Conservation (phyloP, 495 filamentous ascomycete species). For the Rostrohypoxylon terebratum region DNA sequence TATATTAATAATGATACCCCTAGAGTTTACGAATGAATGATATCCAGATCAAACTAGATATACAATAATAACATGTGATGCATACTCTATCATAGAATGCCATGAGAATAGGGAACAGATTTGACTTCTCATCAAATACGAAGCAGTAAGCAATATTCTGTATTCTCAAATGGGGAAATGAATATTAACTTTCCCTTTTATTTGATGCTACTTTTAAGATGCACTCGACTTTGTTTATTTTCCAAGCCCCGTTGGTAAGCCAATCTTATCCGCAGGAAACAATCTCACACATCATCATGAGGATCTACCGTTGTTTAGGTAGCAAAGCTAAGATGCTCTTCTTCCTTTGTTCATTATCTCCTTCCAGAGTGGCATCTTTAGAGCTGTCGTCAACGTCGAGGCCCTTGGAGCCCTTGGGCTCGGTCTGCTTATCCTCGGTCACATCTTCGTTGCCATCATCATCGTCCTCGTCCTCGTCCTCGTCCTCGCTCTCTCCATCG, state of each 20-base stretch:
- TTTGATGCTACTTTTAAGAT: neutral
- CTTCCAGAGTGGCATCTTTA: conserved; percentile 58
- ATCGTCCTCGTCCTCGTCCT: conserved; percentile 30
- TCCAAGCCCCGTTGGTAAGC: neutral
- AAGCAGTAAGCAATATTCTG: neutral
- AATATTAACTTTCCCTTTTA: neutral
- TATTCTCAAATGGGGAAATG: neutral
- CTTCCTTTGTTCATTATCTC: conserved; percentile 42
- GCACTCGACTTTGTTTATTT: neutral
- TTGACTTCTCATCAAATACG: neutral
- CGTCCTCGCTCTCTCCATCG: conserved; percentile 41
- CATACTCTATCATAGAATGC: too few species aligned
- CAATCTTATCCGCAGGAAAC: conserved; percentile 10
- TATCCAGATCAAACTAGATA: neutral
- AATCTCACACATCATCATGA: neutral
- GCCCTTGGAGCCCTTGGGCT: conserved; percentile 52
- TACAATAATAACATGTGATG: too few species aligned
- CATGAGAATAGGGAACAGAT: too few species aligned
- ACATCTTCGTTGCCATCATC: conserved; percentile 7
- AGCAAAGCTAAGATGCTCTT: conserved; percentile 47
- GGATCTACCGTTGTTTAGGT: neutral
- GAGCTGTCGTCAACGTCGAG: conserved; percentile 63
- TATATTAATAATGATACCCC: conserved; percentile 34
- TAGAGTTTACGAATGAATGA: conserved; percentile 10
- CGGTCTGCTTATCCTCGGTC: conserved; percentile 32